Evolutionary conservation across 352 stramenopile genomes (phyloP), one percentile per base, ranked within the genome.

Genomic region (Phytophthora ohioensis): DNA sequence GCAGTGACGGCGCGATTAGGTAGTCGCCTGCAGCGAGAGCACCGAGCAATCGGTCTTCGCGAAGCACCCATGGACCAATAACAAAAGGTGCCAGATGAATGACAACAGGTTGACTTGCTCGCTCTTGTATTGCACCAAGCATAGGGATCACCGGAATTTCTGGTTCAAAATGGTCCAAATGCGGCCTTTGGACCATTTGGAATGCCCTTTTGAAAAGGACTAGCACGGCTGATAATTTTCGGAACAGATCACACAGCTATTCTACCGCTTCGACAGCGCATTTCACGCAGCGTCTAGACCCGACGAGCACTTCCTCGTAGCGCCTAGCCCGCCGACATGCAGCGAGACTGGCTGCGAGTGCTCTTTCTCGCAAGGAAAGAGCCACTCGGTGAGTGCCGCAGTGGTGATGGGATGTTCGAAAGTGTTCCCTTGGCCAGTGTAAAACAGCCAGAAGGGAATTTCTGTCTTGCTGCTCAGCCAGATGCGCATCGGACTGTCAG

Each of bases 381-480:
- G 21, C 21, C 21, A 27, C 21, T 27, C 21, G 21, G 1, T n/a
- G 21, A 59, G 42, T 73, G 57, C 57, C 41, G 59, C 65, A 42
- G 30, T 64, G 57, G 65, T 73, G 65, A 73, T 73, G 57, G 56
- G 56, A 52, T 55, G 41, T 12, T 34, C 7, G 42, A 21, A n/a
- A 45, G 39, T 15, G 4, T 5, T 12, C 39, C 39, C 39, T 49
- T 49, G 43, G 43, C 2, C 41, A 27, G 41, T 49, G 43, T 49
- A 49, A 49, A 49, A 32, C 43, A 49, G 43, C 43, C 43, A 49
- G 9, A 15, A 12, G 35, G 35, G 35, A 39, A 11, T 11, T 17
- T 32, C 10, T 13, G 8, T 49, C 5, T 21, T 27, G 41, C 41
- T 47, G 13, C 3, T 4, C 41, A 47, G 27, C 41, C 41, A 47